Evolutionary conservation across 768 basidiomycete genomes (phyloP), one percentile per base, ranked within the genome.

Genomic region (Russula sp.): DNA sequence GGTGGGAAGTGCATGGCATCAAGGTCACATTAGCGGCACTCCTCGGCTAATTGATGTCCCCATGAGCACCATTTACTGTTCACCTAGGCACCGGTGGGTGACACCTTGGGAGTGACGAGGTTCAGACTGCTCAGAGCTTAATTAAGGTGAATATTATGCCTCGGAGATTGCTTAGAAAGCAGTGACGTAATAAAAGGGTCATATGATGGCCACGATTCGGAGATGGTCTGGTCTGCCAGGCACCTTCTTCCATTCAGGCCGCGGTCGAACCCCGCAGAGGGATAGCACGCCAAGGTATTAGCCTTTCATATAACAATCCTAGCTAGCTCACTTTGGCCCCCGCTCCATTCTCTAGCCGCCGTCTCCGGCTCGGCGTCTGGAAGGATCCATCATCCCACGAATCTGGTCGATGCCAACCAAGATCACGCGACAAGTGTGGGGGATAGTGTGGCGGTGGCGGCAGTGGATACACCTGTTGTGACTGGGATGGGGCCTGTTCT

Each of bases 321-420:
- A 65, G 11, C 53, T 63, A 65, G 11, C 41, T 49, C 25, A 66
- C 43, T 46, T 67, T 67, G 20, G 64, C 64, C 7, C 39, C 64
- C 35, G 47, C 51, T 35, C 66, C 66, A 52, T 59, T 65, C 55
- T 65, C 66, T 29, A 67, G 42, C 34, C 66, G 66, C 22, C 66
- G 49, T 54, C 66, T 57, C 51, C 66, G 60, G 42, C 65, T 69
- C 7, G 67, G 67, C 38, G 66, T 66, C 58, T 68, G 66, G 16
- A 59, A 46, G 34, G 61, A 69, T 52, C 68, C 70, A 52, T 73
- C 72, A 39, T 46, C 54, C 58, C 68, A 66, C 9, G 43, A 53
- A 14, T 54, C 57, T 32, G 58, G 63, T 32, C 54, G 63, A 14
- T 49, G 50, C 66, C 66, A 65, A 25, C 46, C 57, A 43, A 49